Evolutionary conservation across 179 eudicot genomes (phyloP), one percentile per base, ranked within the genome.

Genomic region (Spergularia azorica): DNA sequence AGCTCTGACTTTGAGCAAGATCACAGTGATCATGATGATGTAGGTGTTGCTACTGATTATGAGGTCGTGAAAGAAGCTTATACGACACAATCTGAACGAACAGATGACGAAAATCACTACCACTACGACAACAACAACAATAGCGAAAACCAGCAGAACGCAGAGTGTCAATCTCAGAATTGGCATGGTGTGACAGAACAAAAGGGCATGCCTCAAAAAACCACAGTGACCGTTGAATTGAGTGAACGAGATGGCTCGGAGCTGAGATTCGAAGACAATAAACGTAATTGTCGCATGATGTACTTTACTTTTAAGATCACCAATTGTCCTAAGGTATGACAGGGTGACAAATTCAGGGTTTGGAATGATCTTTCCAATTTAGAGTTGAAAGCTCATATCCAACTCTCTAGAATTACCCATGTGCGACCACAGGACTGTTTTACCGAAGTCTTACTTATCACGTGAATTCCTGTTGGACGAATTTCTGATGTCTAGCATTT

Each of bases 1-100:
- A 70, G 80, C 39, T 73, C 82, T 6, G 86, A 84, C 72, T 72
- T 74, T 8, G 83, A 82, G 5, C 46, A 13, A 1, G 66, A 46
- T 14, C 11, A 54, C 57, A 58, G 68, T 17, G 83, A 76, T 48
- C 74, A 73, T 18, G 77, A 83, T 9, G 68, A 26, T 26, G 32
- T 26, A 26, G 32, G 32, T 26, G 32, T 26, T 26, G 32, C 32
- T 26, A 26, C 32, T 26, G 32, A 26, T 26, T 26, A 26, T 2
- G 32, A 43, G 6, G 71, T 58, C n/a, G 67, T 7, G 9, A 41
- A 71, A 59, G 64, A 71, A 76, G 83, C 79, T 36, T 17, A 61
- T 63, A 76, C 76, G 60, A 64, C 85, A 32, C 54, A 5, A 83
- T 78, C 67, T 71, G 72, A 66, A 39, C 20, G 26, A 13, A 6